Conservation (phyloP, 108 stramenopile genomes). For the Cyclotella kingstonii region DNA sequence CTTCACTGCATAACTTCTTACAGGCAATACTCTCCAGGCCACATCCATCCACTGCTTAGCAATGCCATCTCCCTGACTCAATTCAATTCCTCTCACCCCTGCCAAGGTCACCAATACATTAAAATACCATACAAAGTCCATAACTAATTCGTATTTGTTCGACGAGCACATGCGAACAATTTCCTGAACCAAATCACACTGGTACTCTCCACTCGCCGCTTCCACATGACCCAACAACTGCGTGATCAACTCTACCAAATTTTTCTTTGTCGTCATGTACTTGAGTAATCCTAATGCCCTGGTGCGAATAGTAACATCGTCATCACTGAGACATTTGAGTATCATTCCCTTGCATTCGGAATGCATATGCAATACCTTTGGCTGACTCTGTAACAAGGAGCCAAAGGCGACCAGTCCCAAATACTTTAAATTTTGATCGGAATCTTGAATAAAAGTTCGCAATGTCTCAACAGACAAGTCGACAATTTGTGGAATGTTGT, state of each 20-base stretch:
- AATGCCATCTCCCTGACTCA: conserved; percentile 72
- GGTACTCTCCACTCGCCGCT: conserved; percentile 86
- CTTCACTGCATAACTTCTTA: conserved; percentile 88
- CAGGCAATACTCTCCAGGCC: conserved; percentile 90
- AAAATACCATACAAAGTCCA: conserved; percentile 95
- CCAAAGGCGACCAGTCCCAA: conserved; percentile 96
- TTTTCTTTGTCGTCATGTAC: conserved; percentile 93
- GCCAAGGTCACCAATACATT: conserved; percentile 86
- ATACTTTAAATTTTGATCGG: conserved; percentile 99
- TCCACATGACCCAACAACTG: conserved; percentile 91
- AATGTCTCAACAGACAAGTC: conserved; percentile 88
- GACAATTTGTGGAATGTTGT: conserved; percentile 86
- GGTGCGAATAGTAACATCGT: conserved; percentile 97
- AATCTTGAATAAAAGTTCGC: conserved; percentile 88
- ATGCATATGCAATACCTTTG: conserved; percentile 74
- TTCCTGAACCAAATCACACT: conserved; percentile 91
- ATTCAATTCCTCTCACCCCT: conserved; percentile 79
- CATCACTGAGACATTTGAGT: conserved; percentile 92
- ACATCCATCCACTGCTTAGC: conserved; percentile 93
- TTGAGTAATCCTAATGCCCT: conserved; percentile 92
- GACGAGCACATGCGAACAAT: conserved; percentile 91
- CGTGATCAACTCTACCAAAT: conserved; percentile 90
- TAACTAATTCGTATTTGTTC: conserved; percentile 91
- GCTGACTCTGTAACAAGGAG: conserved; percentile 88
- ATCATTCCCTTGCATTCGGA: conserved; percentile 89